Evolutionary conservation across 1,284 basidiomycete genomes (phyloP).

Genomic region (Tilletia walkeri): DNA sequence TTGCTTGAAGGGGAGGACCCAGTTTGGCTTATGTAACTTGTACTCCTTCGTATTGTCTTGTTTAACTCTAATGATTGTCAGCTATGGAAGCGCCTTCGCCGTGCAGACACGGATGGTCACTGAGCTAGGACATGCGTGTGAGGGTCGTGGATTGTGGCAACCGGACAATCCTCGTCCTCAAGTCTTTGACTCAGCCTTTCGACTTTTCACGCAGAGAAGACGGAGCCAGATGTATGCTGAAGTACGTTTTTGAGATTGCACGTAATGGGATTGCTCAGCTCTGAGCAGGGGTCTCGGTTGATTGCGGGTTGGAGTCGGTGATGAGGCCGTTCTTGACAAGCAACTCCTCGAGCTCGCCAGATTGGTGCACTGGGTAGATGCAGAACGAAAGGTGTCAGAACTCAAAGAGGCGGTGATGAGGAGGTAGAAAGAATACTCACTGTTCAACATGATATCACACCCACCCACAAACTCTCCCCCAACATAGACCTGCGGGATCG

Average conservation of each 20-base stretch:
- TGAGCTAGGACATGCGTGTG: no score
- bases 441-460: slow-evolving; percentile 88
- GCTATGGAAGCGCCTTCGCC: no score
- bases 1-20: slow-evolving; percentile 25
- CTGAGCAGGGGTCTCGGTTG: not conserved
- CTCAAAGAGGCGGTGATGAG: not conserved
- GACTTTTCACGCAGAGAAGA: no score
- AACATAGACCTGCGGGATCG: slow-evolving; percentile 91
- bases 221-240: no score
- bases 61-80: no score
- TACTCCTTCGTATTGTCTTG: no score
- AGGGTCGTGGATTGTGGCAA: no score
- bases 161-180: no score
- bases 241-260: not conserved
- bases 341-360: slow-evolving; percentile 83
- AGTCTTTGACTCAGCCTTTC: no score
- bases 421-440: slow-evolving; percentile 62
- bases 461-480: slow-evolving; percentile 94
- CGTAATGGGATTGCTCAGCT: not conserved
- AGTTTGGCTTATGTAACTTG: no score
- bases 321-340: slow-evolving; percentile 59
- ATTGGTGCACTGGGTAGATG: slow-evolving; percentile 75
- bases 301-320: slow-evolving; percentile 15
- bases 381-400: not conserved
- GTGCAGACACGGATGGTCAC: no score